Evolutionary conservation across 129 eudicot genomes (phyloP), one percentile per base, ranked within the genome.

Genomic region (Dittrichia graveolens): DNA sequence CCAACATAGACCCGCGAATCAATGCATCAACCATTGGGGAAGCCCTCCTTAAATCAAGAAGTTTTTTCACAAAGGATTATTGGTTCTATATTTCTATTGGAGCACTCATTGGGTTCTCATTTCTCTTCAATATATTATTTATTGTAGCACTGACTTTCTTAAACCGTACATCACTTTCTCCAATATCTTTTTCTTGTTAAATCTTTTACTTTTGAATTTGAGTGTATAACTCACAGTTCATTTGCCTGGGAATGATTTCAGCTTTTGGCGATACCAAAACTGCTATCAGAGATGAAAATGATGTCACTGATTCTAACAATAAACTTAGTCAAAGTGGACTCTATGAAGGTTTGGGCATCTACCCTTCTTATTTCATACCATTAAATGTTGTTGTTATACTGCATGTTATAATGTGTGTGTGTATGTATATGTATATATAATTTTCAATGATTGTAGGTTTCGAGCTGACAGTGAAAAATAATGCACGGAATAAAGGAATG

Each of bases 111-210:
- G 97, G 86, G 38, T 92, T 88, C 74, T 84, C 96, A 16, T 39
- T 88, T 77, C 83, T 92, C 80, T 88, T 88, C 94, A 92, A 92
- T 66, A 60, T 92, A 74, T 72, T 76, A 70, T 92, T 86, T 68
- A 84, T 81, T 38, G 6, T 83, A 15, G 92, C 97, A 3, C 85
- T 91, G 41, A 78, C 92, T 16, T 91, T 80, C 80, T 77, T 91
- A 50, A 79, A 88, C 19, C 91, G 97, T 91, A 88, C 60, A 93
- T 35, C 49, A 37, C 61, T 42, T 46, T 11, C 57, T n/a, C 45
- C 7, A 8, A 14, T 15, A 13, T 14, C 18, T 49, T 11, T 3
- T 42, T 35, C 44, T 61, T 24, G 49, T 3, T 24, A 24, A 50
- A 3, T 10, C 53, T 39, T 66, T 4, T 16, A 59, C 40, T 8